These are phyloP conservation scores for Neurospora sublineolata DNA, from an alignment of 495 filamentous ascomycete species.

Conservation along the genomic window DNA sequence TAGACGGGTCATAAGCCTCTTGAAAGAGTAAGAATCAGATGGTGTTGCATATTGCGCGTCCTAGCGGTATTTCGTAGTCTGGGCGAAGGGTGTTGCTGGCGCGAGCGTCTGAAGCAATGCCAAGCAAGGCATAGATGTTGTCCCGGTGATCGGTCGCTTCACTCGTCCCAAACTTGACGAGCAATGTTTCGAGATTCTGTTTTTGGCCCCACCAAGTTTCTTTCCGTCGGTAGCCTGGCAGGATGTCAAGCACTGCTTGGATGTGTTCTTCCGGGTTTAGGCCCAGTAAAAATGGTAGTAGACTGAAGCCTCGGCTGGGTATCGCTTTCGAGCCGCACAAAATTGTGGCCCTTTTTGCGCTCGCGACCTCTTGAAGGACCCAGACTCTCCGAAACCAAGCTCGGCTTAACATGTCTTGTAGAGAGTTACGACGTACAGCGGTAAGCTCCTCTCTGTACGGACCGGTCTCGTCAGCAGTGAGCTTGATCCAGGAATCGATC, in stretches of 20 bases:
- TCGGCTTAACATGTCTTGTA: background rate
- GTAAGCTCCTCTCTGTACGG: background rate
- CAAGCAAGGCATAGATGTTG: slow-evolving; percentile 25
- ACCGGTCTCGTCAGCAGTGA: background rate
- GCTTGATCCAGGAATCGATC: background rate
- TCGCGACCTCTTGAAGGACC: slow-evolving; percentile 14
- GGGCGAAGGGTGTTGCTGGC: background rate
- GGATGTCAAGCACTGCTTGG: slow-evolving; percentile 27
- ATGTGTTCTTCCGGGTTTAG: slow-evolving; percentile 1
- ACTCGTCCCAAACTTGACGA: slow-evolving; percentile 19
- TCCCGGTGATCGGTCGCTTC: slow-evolving; percentile 21
- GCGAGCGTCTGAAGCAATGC: slow-evolving; percentile 14
- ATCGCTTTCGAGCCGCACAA: slow-evolving; percentile 18
- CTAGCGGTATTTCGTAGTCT: fast-evolving
- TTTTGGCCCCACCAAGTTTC: slow-evolving; percentile 20
- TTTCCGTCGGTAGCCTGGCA: slow-evolving; percentile 17
- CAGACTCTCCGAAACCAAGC: slow-evolving; percentile 15
- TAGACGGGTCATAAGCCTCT: background rate
- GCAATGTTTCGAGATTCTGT: slow-evolving; percentile 17
- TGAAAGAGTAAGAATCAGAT: background rate
- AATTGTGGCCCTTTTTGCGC: background rate
- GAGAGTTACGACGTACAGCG: slow-evolving; percentile 4
- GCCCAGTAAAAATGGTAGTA: slow-evolving; percentile 14
- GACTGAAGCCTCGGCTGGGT: slow-evolving; percentile 16
- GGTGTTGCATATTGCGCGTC: background rate